These are phyloP conservation scores for Haemoproteus tartakovskyi DNA, from an alignment of 169 alveolate genomes.

Conservation along the genomic window DNA sequence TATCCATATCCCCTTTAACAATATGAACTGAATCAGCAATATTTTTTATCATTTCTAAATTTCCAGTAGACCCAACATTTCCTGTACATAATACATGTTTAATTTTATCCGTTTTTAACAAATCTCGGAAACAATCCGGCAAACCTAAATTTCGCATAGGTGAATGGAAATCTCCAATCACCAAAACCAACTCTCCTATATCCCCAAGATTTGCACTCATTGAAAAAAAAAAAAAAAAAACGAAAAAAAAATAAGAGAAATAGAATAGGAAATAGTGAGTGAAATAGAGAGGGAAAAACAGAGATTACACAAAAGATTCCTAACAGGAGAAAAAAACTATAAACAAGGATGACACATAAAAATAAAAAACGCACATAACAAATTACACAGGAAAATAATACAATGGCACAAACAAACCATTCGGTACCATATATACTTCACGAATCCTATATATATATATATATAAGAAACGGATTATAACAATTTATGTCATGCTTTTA, in stretches of 20 bases:
- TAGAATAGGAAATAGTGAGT: background rate
- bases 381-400: too few relatives aligned
- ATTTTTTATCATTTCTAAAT: conserved; percentile 71
- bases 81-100: conserved; percentile 80
- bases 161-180: conserved; percentile 79
- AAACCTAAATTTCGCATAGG: conserved; percentile 77
- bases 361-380: too few relatives aligned
- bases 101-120: conserved; percentile 77
- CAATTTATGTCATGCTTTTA: too few relatives aligned
- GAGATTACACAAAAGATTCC: too few relatives aligned
- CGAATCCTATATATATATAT: too few relatives aligned
- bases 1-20: conserved; percentile 80
- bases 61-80: conserved; percentile 75
- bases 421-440: too few relatives aligned
- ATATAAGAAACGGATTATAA: too few relatives aligned
- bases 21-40: conserved; percentile 79
- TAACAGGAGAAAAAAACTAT: too few relatives aligned
- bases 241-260: background rate
- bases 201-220: conserved; percentile 64
- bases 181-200: conserved; percentile 72
- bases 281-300: too few relatives aligned
- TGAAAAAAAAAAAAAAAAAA: background rate
- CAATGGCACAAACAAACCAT: too few relatives aligned
- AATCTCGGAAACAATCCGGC: conserved; percentile 77
- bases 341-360: too few relatives aligned